phyloP scores from a whole-genome alignment of 2,329 filamentous ascomycete genomes.

The Aureobasidium musti region DNA sequence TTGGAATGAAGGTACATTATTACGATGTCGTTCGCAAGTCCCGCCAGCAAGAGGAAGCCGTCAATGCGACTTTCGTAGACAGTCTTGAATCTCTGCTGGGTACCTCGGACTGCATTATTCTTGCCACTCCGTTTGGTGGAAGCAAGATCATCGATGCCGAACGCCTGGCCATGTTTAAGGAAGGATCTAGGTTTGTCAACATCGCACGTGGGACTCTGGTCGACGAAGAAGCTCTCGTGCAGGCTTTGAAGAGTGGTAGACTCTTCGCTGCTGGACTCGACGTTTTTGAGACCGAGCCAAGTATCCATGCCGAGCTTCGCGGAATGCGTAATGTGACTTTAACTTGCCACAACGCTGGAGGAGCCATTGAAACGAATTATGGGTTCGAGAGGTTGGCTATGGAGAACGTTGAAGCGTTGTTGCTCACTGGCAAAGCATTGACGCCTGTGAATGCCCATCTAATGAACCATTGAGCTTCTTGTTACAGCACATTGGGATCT shows the following conservation, averaged over 20 bases:
- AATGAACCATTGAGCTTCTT: neutral
- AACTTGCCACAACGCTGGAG: constrained; percentile 45
- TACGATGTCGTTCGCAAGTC: constrained; percentile 59
- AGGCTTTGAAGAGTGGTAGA: constrained; percentile 57
- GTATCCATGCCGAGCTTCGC: constrained; percentile 50
- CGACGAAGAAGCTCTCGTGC: constrained; percentile 63
- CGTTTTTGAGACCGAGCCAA: constrained; percentile 60
- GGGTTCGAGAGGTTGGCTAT: constrained; percentile 47
- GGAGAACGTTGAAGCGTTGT: constrained; percentile 42
- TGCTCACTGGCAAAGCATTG: constrained; percentile 5
- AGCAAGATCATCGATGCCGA: constrained; percentile 53
- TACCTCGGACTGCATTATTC: constrained; percentile 60
- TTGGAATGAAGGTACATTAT: constrained; percentile 69
- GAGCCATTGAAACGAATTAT: constrained; percentile 45
- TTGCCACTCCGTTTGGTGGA: constrained; percentile 61
- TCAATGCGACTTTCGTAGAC: constrained; percentile 58
- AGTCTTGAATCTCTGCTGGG: constrained; percentile 56
- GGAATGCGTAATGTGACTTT: constrained; percentile 47
- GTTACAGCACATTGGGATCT: too few species aligned
- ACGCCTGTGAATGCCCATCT: constrained; percentile 27
- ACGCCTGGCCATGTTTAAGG: constrained; percentile 55
- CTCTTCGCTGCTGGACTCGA: constrained; percentile 62
- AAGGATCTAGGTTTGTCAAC: constrained; percentile 63
- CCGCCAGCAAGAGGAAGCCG: constrained; percentile 46
- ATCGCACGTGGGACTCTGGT: constrained; percentile 66